Base-by-base conservation (phyloP, 164 flowering plant genomes). In the Sedum album region DNA sequence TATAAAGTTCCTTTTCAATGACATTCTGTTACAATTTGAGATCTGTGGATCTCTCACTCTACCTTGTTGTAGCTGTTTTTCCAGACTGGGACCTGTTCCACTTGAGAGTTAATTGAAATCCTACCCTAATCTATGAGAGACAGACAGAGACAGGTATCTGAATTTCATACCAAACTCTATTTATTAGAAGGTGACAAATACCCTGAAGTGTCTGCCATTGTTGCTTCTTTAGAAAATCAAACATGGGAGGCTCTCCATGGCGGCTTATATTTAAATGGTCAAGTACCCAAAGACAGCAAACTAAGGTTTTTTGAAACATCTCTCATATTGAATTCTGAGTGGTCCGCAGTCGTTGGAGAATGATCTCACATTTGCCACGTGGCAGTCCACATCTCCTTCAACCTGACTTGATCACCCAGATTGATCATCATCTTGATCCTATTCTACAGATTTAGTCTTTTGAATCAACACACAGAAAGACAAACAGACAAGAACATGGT, bases 401-500 rank as follows among this genome's bases (percentile, higher is more conserved):
- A 23, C 63, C 38, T 35, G 38, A 35, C 38, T 35, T 7, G 38
- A 35, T 35, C 38, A 35, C 5, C 3, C 38, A 3, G 38, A n/a
- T n/a, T 35, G 5, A 35, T 35, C 38, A 35, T 35, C 38, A 35
- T 11, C 63, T 6, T 11, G 49, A 44, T 44, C 49, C 49, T 5
- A 44, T 10, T 44, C 5, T 1, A 44, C 49, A 44, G 9, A 10
- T 44, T 4, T 14, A 5, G 49, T 4, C 20, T 44, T 17, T 44
- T 44, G 20, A 17, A 1, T 17, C 49, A 5, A 44, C 5, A 10
- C 49, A 35, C 38, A 35, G 3, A 35, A 35, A 3, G n/a, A n/a
- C n/a, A n/a, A n/a, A n/a, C n/a, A n/a, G n/a, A 35, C 49, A 44
- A 10, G 11, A 36, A 26, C 20, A 88, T 88, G 94, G 70, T 75